Evolutionary conservation across 805 yeast species (phyloP), one percentile per base, ranked within the genome.

Genomic region (Sugiyamaella mastotermitis): DNA sequence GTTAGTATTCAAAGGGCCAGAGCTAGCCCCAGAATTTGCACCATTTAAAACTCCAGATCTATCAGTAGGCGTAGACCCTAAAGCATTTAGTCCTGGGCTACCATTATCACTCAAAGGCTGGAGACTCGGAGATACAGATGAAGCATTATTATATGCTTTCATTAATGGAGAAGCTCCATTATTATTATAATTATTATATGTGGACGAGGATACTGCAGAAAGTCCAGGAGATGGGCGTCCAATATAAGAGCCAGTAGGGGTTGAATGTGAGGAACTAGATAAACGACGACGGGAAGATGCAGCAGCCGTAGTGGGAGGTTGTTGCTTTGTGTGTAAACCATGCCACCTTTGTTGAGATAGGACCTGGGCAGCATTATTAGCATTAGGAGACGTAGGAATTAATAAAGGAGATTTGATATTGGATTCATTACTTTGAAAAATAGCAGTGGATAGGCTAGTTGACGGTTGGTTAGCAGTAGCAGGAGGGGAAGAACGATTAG

Each of bases 1-100:
- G 27, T 88, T 80, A 0, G 95, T 85, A 46, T 56, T 57, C 33
- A 61, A 45, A 29, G 65, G 63, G 31, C 52, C 51, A 23, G 11
- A 10, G 14, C 14, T 27, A 13, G 30, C 9, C 9, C 9, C 24
- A 10, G 24, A n/a, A n/a, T n/a, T n/a, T n/a, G n/a, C n/a, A n/a
- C n/a, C n/a, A n/a, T n/a, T n/a, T n/a, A n/a, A n/a, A n/a, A n/a
- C 24, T 13, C 18, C 18, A 13, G 30, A 17, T 11, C 30, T 27
- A 10, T 17, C 30, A 27, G 14, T 17, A 27, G 30, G 30, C 6
- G 30, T 27, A 13, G 30, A 11, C 7, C 18, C 8, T 22, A 10
- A 22, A 7, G n/a, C n/a, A n/a, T n/a, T n/a, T n/a, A n/a, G n/a
- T n/a, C n/a, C n/a, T n/a, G n/a, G n/a, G n/a, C n/a, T n/a, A n/a